Conservation (phyloP, 164 flowering plant genomes). For the Liriodendron chinense region DNA sequence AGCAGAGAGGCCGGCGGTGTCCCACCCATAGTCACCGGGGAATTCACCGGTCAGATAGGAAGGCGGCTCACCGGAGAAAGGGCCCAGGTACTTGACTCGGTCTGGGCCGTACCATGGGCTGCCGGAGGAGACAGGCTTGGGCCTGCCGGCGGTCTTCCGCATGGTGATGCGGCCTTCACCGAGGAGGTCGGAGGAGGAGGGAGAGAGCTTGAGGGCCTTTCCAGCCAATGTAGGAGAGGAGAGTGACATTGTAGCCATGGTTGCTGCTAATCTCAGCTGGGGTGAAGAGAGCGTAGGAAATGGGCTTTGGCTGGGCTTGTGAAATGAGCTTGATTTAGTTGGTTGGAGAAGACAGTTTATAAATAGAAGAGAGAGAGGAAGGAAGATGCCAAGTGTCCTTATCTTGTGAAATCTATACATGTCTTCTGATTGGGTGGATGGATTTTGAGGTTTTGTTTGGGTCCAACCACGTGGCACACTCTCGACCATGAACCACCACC, state of each 20-base stretch:
- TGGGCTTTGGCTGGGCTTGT: no score
- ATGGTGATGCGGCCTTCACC: constrained; percentile 17
- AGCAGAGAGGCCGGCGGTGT: constrained; percentile 18
- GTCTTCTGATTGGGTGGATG: no score
- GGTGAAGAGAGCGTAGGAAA: no score
- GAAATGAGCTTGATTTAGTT: no score
- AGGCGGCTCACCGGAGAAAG: constrained; percentile 18
- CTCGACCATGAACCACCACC: no score
- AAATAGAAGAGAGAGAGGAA: no score
- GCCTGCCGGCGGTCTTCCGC: constrained; percentile 8
- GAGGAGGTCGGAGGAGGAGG: constrained; percentile 2
- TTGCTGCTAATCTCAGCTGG: background rate
- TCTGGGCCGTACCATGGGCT: constrained; percentile 22
- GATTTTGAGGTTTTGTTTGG: no score
- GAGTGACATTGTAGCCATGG: constrained; percentile 17
- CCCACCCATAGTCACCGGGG: constrained; percentile 24
- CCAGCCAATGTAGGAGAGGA: constrained; percentile 17
- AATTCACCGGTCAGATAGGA: constrained; percentile 23
- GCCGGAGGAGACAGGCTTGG: constrained; percentile 13
- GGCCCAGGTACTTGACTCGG: constrained; percentile 20
- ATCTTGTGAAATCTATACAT: no score
- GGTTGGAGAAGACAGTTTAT: no score
- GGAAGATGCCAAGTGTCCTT: no score
- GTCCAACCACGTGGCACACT: no score
- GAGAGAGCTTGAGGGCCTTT: constrained; percentile 8